Evolutionary conservation across 352 stramenopile species (phyloP), one percentile per base, ranked within the genome.

Genomic region (Halophytophthora polymorphica): DNA sequence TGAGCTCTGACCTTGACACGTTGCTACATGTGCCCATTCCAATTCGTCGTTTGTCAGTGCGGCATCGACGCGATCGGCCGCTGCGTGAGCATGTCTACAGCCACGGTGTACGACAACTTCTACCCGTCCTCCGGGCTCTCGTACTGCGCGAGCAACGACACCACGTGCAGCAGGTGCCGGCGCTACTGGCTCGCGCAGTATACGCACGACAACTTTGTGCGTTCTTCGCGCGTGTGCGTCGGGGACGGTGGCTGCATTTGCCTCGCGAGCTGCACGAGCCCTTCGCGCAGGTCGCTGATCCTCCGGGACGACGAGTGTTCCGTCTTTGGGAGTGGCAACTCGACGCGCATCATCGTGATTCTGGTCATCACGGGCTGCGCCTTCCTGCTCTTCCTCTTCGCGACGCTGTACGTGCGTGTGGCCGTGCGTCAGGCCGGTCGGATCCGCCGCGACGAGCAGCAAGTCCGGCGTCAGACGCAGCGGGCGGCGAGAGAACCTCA

Each of bases 171-270:
- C 1, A 41, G 35, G 0, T 77, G 68, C 53, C 49, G 42, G 21
- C 36, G 15, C 37, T 57, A 62, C 34, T 77, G 68, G 68, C 51
- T 56, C 3, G 36, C 35, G 13, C 50, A 50, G 28, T 58, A 64
- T 34, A n/a, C 18, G 2, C 42, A 42, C 1, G 56, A 49, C 2
- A 35, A 35, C 0, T 60, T 54, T 15, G 53, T 73, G 19, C 25
- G 37, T n/a, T 33, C 44, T 15, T 52, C 42, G 10, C 50, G 43
- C 11, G 47, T 50, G 29, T 83, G 72, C 52, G 50, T 65, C 10
- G 72, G 72, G 11, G 35, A 42, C 2, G 60, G 41, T 5, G 69
- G 69, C 33, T 83, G 72, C 58, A 62, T 83, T 14, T 83, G 72
- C 31, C 47, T 83, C 18, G 57, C 66, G 1, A 53, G 54, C 19